Evolutionary conservation across 2,329 filamentous ascomycete species (phyloP), one percentile per base, ranked within the genome.

Genomic region (Fonsecaea nubica): DNA sequence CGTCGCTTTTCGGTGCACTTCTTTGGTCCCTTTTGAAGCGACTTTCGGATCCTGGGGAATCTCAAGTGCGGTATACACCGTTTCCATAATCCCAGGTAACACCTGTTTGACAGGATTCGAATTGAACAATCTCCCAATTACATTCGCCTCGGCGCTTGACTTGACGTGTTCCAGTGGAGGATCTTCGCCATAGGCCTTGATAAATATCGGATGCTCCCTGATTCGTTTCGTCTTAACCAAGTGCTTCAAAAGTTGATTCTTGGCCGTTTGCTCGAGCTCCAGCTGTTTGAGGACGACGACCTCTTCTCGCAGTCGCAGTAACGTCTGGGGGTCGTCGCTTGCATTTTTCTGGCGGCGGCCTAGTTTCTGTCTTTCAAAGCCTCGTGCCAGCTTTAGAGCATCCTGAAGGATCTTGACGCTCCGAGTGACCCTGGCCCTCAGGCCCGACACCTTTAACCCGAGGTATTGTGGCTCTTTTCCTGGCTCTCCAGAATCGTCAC

Each of bases 351-450:
- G 82, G 64, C 87, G 79, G 13, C 87, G 80, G 25, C 86, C 84
- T 64, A 89, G 79, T 74, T 89, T 89, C 76, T 89, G 87, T 58
- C 86, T 80, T 75, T 90, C 87, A 70, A 89, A 87, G 10, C 84
- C 84, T 52, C 85, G 84, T 40, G 85, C 85, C 9, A 84, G 79
- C 73, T 87, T 88, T 52, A 89, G 80, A 1, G 84, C 85, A 32
- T 80, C 77, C 21, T 80, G 78, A 4, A 89, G 78, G 21, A 80
- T 73, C 63, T 83, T 82, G 52, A 82, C 80, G 32, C 82, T 83
- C 55, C 83, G 79, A 36, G 83, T 78, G 65, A 88, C 79, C 69
- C 83, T 81, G 61, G 80, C 75, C 42, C 79, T 77, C 3, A 85
- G 73, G 15, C 81, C 78, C 38, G 75, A 72, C 13, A 67, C 66